Conservation (phyloP, 192 early-diverging fungal species). For the Coemansia sp. region DNA sequence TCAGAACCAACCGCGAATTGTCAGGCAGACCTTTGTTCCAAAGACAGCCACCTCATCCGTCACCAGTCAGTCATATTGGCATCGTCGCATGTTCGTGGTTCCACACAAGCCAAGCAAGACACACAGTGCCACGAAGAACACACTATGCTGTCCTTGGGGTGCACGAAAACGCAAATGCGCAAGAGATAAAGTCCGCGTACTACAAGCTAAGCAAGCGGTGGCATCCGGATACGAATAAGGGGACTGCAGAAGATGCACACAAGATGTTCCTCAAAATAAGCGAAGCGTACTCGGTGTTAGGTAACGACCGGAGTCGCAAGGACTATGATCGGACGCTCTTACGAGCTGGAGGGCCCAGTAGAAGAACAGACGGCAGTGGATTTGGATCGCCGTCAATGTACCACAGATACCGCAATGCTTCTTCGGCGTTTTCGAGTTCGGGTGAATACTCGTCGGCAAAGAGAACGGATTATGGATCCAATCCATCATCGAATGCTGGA, state of each 20-base stretch:
- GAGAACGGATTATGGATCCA: background rate
- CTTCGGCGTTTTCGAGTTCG: constrained; percentile 35
- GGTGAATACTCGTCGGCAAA: constrained; percentile 46
- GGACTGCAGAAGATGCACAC: constrained; percentile 62
- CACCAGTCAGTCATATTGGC: background rate
- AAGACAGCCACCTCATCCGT: no score
- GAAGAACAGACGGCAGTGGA: constrained; percentile 2
- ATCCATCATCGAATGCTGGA: background rate
- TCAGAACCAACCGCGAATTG: background rate
- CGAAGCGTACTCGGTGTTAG: constrained; percentile 82
- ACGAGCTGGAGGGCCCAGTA: constrained; percentile 6
- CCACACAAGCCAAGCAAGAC: constrained; percentile 10
- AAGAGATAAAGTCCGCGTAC: constrained; percentile 49
- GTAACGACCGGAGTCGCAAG: constrained; percentile 67
- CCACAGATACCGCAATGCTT: constrained; percentile 22
- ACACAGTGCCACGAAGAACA: constrained; percentile 34
- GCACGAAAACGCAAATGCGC: constrained; percentile 16
- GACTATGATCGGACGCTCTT: constrained; percentile 72
- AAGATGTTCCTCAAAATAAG: constrained; percentile 74
- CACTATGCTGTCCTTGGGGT: constrained; percentile 45
- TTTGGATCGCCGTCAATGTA: background rate
- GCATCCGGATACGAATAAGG: constrained; percentile 81
- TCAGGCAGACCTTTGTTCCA: no score
- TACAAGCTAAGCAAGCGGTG: constrained; percentile 63
- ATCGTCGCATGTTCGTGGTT: background rate